Conservation (phyloP, 768 basidiomycete genomes). For the Paxillus involutus region DNA sequence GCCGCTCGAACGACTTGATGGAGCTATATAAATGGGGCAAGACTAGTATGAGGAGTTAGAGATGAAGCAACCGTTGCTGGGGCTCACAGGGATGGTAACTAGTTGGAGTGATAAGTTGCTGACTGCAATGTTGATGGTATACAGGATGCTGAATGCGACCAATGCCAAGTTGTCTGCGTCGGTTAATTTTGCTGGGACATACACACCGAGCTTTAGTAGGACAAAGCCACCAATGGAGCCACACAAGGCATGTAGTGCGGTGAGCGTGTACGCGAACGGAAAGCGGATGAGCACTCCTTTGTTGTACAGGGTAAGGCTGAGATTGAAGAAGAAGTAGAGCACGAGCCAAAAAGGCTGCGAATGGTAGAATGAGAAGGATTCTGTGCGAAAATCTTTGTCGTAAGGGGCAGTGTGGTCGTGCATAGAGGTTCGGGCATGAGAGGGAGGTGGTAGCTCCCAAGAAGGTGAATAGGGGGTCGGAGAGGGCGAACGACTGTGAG, state of each 20-base stretch:
- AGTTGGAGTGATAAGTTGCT: slow-evolving; percentile 89
- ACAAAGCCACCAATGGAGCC: slow-evolving; percentile 79
- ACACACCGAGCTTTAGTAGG: slow-evolving; percentile 57
- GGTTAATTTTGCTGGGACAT: slow-evolving; percentile 55
- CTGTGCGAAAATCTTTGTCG: slow-evolving; percentile 8
- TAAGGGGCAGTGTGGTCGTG: background rate
- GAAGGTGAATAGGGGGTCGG: slow-evolving; percentile 11
- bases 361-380: slow-evolving; percentile 21
- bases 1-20: slow-evolving; percentile 96
- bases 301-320: slow-evolving; percentile 92
- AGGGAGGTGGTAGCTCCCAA: slow-evolving; percentile 19
- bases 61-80: background rate
- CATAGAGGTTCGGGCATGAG: slow-evolving; percentile 2
- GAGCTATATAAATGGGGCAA: slow-evolving; percentile 55
- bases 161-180: slow-evolving; percentile 59
- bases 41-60: background rate
- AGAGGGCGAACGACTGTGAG: slow-evolving; percentile 2
- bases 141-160: slow-evolving; percentile 82
- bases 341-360: slow-evolving; percentile 60
- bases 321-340: slow-evolving; percentile 89
- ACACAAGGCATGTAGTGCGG: slow-evolving; percentile 87
- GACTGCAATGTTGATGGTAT: slow-evolving; percentile 92
- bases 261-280: slow-evolving; percentile 95
- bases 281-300: slow-evolving; percentile 89
- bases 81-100: slow-evolving; percentile 85